Evolutionary conservation across 805 yeast genomes (phyloP).

Genomic region (Starmerella bacillaris): DNA sequence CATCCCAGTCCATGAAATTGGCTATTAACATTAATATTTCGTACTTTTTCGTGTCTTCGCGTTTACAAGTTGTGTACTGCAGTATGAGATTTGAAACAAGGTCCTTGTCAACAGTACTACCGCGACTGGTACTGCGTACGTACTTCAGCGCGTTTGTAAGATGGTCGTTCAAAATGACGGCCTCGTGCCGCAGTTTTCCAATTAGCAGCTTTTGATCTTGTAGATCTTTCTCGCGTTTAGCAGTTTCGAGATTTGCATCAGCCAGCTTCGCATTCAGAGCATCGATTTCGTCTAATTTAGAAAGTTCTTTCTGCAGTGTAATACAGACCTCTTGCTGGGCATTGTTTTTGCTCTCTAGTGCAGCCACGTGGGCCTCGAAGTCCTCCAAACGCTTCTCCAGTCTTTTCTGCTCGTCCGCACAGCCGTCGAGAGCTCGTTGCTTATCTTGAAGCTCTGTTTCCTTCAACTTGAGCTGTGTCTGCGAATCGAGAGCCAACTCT

Average conservation of each 20-base stretch:
- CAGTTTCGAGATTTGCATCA: conserved; percentile 1
- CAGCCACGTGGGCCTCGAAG: too few relatives aligned
- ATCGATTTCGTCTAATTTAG: conserved; percentile 19
- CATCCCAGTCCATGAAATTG: conserved; percentile 77
- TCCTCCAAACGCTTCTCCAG: too few relatives aligned
- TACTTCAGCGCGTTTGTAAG: conserved; percentile 78
- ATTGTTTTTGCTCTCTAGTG: not conserved
- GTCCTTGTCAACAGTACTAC: conserved; percentile 72
- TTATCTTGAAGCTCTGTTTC: not conserved
- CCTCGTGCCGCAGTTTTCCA: conserved; percentile 88
- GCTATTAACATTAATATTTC: conserved; percentile 77
- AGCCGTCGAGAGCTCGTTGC: not conserved
- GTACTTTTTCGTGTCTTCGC: conserved; percentile 87
- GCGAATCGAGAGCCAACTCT: conserved; percentile 7
- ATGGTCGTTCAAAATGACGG: conserved; percentile 83
- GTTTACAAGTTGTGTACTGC: conserved; percentile 67
- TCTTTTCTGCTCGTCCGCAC: not conserved
- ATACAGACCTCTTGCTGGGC: conserved; percentile 3
- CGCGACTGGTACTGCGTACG: conserved; percentile 58
- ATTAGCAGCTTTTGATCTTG: conserved; percentile 59
- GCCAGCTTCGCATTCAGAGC: conserved; percentile 19
- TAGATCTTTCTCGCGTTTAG: conserved; percentile 23
- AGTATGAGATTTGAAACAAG: conserved; percentile 70
- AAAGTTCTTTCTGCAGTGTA: conserved; percentile 1
- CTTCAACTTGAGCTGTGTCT: not conserved